phyloP scores from a whole-genome alignment of 169 alveolate genomes.

The Plasmodium malariae region DNA sequence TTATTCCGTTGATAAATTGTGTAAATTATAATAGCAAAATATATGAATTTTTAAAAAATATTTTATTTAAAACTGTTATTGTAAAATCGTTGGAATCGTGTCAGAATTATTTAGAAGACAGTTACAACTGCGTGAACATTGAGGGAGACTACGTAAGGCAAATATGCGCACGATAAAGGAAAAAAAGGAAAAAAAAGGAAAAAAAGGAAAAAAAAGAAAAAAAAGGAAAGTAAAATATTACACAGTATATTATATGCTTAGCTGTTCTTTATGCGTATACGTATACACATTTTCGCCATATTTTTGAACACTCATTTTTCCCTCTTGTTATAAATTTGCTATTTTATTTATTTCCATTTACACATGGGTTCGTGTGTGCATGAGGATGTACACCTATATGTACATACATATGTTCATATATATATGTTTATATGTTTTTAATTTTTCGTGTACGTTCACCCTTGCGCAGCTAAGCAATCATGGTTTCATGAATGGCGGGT shows the following conservation, averaged over 20 bases:
- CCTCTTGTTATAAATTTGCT: no score
- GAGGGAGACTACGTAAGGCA: constrained; percentile 74
- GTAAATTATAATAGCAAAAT: constrained; percentile 66
- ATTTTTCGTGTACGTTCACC: neutral
- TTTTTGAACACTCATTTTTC: neutral
- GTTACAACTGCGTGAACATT: constrained; percentile 67
- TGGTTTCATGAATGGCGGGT: constrained; percentile 74
- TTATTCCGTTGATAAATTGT: constrained; percentile 73
- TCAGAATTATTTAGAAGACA: constrained; percentile 57
- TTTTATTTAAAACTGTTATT: constrained; percentile 70
- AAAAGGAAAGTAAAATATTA: no score
- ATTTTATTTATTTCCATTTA: no score
- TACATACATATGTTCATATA: no score
- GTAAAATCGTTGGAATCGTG: constrained; percentile 70
- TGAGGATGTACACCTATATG: no score
- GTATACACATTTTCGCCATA: neutral
- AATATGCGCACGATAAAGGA: no score
- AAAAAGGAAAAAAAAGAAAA: neutral
- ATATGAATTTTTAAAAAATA: constrained; percentile 64
- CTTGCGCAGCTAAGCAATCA: constrained; percentile 67
- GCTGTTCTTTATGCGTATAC: no score
- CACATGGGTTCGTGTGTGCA: no score
- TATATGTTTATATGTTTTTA: neutral
- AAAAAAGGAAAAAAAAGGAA: neutral
- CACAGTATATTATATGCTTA: no score